These are phyloP conservation scores for Cocos nucifera DNA, from an alignment of 176 grass and related monocot genomes.

Conservation along the genomic window DNA sequence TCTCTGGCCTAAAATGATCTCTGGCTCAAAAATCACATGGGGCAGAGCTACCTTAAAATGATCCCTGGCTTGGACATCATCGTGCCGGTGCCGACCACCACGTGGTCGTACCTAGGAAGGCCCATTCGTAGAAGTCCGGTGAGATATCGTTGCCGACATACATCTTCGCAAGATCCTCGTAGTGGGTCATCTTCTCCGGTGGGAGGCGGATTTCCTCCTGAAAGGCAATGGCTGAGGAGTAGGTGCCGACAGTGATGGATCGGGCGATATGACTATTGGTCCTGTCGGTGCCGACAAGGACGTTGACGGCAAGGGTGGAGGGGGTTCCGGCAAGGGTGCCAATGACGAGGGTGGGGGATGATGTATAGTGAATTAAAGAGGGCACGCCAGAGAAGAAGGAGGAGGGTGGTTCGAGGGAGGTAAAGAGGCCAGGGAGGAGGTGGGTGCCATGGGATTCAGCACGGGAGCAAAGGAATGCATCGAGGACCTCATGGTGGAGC, in stretches of 20 bases:
- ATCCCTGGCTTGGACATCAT: too few species aligned
- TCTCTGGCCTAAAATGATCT: too few species aligned
- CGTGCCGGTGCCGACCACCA: too few species aligned
- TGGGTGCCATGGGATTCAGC: constrained; percentile 39
- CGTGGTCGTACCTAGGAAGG: too few species aligned
- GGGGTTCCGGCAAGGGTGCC: neutral
- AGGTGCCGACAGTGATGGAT: constrained; percentile 56
- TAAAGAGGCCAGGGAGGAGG: constrained; percentile 68
- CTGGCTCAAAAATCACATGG: too few species aligned
- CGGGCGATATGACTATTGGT: constrained; percentile 80
- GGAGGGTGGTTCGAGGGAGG: constrained; percentile 35
- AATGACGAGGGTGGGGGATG: neutral
- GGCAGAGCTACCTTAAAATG: too few species aligned
- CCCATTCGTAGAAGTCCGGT: constrained; percentile 93
- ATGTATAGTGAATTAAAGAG: constrained; percentile 60
- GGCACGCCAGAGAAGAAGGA: constrained; percentile 26
- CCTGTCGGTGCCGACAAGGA: constrained; percentile 75
- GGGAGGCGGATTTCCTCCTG: constrained; percentile 87
- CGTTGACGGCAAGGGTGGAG: constrained; percentile 50
- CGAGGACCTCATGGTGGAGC: constrained; percentile 85
- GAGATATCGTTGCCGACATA: constrained; percentile 84
- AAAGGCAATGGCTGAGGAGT: constrained; percentile 93
- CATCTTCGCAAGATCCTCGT: constrained; percentile 92
- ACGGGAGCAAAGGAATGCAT: constrained; percentile 65
- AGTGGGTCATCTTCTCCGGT: constrained; percentile 48